These are phyloP conservation scores for Cladosporium sp. DNA, from an alignment of 2,329 filamentous ascomycete genomes.

Conservation along the genomic window DNA sequence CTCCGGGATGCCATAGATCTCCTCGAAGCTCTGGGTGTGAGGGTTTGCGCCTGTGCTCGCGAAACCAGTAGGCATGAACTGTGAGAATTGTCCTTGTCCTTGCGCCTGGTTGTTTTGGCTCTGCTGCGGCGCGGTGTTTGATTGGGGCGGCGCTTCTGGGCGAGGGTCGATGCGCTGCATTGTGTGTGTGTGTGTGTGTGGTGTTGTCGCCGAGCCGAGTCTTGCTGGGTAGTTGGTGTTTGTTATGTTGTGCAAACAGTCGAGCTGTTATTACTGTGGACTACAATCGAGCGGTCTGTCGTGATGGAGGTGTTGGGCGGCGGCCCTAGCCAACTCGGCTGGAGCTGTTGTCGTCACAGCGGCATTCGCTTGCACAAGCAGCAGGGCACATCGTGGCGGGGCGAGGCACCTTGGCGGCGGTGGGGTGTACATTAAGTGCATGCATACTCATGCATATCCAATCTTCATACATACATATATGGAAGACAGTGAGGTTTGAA, in stretches of 20 bases:
- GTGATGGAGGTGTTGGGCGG: background rate
- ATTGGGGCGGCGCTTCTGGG: constrained; percentile 24
- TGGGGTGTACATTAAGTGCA: background rate
- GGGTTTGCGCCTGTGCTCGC: constrained; percentile 32
- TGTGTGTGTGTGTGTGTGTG: background rate
- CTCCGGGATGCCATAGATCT: constrained; percentile 97
- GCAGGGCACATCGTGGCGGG: constrained; percentile 1
- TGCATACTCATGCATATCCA: background rate
- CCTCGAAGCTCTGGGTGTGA: constrained; percentile 81
- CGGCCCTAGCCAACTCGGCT: background rate
- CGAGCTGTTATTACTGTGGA: no score
- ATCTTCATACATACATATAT: background rate
- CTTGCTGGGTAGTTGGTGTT: background rate
- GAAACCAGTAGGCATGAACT: constrained; percentile 33
- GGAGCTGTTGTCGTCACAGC: background rate
- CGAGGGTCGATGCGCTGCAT: constrained; percentile 36
- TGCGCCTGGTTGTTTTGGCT: background rate
- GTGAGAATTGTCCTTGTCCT: constrained; percentile 14
- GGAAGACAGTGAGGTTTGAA: no score
- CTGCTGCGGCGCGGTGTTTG: constrained; percentile 19
- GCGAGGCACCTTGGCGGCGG: background rate
- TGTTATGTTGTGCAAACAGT: background rate
- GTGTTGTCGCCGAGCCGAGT: background rate
- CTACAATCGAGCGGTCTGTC: background rate
- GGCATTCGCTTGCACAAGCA: background rate